Base-by-base conservation (phyloP, 768 basidiomycete species). In the Cyclocybe aegerita region DNA sequence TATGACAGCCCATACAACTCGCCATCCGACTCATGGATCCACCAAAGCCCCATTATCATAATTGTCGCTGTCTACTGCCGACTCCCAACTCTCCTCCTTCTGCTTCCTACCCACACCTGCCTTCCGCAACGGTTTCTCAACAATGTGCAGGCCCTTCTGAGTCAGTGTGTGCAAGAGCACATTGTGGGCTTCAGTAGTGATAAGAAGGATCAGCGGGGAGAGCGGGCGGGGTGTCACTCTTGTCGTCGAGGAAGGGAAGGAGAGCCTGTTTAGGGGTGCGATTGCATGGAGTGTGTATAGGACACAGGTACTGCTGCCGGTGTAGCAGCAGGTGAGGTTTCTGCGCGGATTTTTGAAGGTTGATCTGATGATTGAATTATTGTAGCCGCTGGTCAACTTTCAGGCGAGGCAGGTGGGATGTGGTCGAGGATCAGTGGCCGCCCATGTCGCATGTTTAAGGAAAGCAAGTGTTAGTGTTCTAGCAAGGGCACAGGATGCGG, bases 61-160 rank as follows among this genome's bases (percentile, higher is more conserved):
- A 70, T 84, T 47, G 83, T 85, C 7, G 82, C 85, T 0, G 76
- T 85, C 6, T 84, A 87, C 62, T 86, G 86, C 63, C 79, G 80
- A 12, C 75, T 23, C 23, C 4, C 23, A 23, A 23, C 23, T 87
- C 17, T 74, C 75, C 46, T 77, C 80, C 0, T 76, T 87, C 57
- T 86, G 86, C 23, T 87, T 86, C 68, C 74, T 85, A 29, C 63
- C 80, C 1, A n/a, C n/a, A n/a, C n/a, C n/a, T n/a, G n/a, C n/a
- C n/a, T n/a, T n/a, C n/a, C n/a, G n/a, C n/a, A n/a, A n/a, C n/a
- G n/a, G n/a, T n/a, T n/a, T n/a, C n/a, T n/a, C n/a, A n/a, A n/a
- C n/a, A n/a, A n/a, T n/a, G n/a, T n/a, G n/a, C n/a, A n/a, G n/a
- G n/a, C n/a, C n/a, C n/a, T n/a, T n/a, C n/a, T n/a, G n/a, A n/a